These are phyloP conservation scores for Saussurea involucrata DNA, from an alignment of 129 eudicot species.

Conservation along the genomic window DNA sequence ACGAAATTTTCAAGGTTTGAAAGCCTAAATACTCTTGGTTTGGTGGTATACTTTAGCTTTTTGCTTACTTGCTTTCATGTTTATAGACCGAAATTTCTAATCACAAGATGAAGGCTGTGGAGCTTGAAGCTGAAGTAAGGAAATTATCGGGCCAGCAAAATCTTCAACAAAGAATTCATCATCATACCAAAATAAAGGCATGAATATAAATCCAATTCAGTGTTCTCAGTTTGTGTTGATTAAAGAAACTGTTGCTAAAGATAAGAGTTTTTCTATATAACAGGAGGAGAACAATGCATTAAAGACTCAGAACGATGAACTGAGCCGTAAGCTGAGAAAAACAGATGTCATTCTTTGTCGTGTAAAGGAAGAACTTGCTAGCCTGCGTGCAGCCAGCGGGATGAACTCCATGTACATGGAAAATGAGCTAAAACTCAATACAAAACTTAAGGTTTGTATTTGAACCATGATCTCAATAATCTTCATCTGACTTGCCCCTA, in stretches of 20 bases:
- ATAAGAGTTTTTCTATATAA: conserved; percentile 1
- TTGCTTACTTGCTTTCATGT: conserved; percentile 7
- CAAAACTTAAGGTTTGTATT: conserved; percentile 67
- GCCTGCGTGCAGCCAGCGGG: conserved; percentile 53
- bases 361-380: conserved; percentile 64
- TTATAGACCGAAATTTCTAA: conserved; percentile 53
- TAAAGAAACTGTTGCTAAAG: not conserved
- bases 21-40: not conserved
- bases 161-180: conserved; percentile 93
- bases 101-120: conserved; percentile 61
- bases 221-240: not conserved
- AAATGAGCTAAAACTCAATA: conserved; percentile 46
- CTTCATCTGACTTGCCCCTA: too few relatives aligned
- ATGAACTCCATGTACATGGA: conserved; percentile 56
- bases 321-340: conserved; percentile 51
- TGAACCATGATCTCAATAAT: not conserved
- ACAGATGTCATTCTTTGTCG: conserved; percentile 53
- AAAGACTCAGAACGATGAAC: conserved; percentile 72
- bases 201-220: conserved; percentile 1
- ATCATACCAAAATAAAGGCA: conserved; percentile 95
- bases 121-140: conserved; percentile 74
- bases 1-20: conserved; percentile 72
- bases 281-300: conserved; percentile 92
- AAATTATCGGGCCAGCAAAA: conserved; percentile 94
- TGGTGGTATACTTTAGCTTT: not conserved